Evolutionary conservation across 306 rosid species (phyloP), one percentile per base, ranked within the genome.

Genomic region (Rosa rugosa): DNA sequence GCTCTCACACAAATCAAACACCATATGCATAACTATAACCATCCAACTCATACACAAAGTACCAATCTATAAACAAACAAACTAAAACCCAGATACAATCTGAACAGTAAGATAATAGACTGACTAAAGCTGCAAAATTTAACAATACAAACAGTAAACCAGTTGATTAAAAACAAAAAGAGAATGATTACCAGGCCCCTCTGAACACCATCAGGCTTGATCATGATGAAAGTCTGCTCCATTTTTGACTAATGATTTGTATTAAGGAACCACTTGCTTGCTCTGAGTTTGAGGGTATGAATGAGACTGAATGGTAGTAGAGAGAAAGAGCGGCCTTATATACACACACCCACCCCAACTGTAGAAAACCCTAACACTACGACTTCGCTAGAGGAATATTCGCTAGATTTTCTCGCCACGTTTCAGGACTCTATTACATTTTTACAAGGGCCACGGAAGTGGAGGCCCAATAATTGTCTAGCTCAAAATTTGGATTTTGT

Each of bases 141-240:
- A 66, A 36, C 18, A 23, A 5, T 2, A 75, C 38, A 31, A 42
- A 53, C 22, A 40, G 34, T 17, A 75, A 41, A 22, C n/a, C 2
- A 73, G 6, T 7, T 8, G 0, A 11, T 12, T 11, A 65, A 6
- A 1, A 18, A 20, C 27, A 6, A 14, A 64, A 34, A n/a, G 27
- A 66, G 80, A 68, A 17, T n/a, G 63, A 85, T 4, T 72, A 92
- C 97, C 65, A 92, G 89, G 77, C 97, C 97, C 79, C 97, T 90
- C 79, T 92, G 97, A 57, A 92, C 97, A 3, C 97, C 96, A 89
- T 92, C 96, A 6, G 96, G 97, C 90, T 92, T 92, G 86, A 92
- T 90, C 97, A 92, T 92, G 87, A 92, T 90, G 79, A 89, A 92
- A 72, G 96, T 88, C 38, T 87, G 97, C 86, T 92, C 97, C 96